Evolutionary conservation across 768 basidiomycete genomes (phyloP).

Genomic region (Trametes gibbosa): DNA sequence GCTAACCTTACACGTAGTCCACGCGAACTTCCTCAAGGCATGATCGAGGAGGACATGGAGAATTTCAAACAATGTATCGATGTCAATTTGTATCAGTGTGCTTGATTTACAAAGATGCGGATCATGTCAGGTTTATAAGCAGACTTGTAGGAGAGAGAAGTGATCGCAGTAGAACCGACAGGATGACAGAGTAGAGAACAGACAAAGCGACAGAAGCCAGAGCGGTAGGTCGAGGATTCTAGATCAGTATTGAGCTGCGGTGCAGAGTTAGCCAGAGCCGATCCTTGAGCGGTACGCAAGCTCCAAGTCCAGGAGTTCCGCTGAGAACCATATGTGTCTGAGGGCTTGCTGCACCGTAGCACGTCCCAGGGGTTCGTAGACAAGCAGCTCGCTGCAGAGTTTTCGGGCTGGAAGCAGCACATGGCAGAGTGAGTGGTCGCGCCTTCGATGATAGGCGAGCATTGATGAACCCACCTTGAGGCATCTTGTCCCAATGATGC

Average conservation of each 20-base stretch:
- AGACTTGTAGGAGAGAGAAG: neutral
- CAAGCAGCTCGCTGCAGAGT: constrained; percentile 60
- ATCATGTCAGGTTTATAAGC: neutral
- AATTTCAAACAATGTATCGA: constrained; percentile 8
- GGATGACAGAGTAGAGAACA: neutral
- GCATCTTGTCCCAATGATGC: constrained; percentile 52
- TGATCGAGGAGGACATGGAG: constrained; percentile 28
- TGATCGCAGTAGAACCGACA: neutral
- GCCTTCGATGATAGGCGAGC: neutral
- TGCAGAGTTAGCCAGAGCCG: constrained; percentile 1
- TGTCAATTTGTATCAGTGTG: constrained; percentile 15
- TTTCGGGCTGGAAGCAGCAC: constrained; percentile 45
- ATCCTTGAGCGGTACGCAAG: constrained; percentile 59
- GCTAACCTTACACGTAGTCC: constrained; percentile 51
- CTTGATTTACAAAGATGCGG: neutral
- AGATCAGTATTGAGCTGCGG: neutral
- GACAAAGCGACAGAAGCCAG: neutral
- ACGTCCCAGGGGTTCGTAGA: constrained; percentile 53
- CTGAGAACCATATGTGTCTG: constrained; percentile 61
- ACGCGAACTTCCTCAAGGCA: constrained; percentile 84
- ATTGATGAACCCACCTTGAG: constrained; percentile 49
- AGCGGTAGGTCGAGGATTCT: neutral
- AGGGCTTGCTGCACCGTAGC: constrained; percentile 65
- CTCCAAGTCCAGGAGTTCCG: constrained; percentile 60
- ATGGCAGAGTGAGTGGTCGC: neutral